Percentiles rank a stretch among this genome's conserved stretches.
phyloP scores from a whole-genome alignment of 2,329 filamentous ascomycete genomes.

The Cladosporium sp. region DNA sequence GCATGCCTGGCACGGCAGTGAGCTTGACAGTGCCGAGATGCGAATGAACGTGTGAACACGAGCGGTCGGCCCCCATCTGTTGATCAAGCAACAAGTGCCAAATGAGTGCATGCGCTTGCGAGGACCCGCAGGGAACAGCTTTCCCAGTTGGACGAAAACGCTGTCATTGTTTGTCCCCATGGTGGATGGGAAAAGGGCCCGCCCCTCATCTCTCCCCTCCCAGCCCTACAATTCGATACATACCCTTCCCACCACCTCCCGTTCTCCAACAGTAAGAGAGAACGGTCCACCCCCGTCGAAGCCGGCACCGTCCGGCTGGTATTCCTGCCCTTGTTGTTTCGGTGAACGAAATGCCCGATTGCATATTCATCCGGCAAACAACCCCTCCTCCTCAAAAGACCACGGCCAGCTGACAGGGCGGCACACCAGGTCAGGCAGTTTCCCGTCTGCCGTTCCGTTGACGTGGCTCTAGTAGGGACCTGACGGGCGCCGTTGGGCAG shows the following conservation, averaged over 20 bases:
- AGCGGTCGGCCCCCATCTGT: too few relatives aligned
- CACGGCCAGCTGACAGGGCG: constrained; percentile 10
- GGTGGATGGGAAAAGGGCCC: constrained; percentile 1
- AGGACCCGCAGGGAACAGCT: background rate
- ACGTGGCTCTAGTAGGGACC: constrained; percentile 10
- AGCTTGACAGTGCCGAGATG: constrained; percentile 7
- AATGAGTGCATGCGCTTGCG: background rate
- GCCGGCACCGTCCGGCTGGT: constrained; percentile 4
- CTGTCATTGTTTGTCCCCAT: background rate
- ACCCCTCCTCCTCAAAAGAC: constrained; percentile 6
- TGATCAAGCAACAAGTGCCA: background rate
- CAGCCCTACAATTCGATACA: too few relatives aligned
- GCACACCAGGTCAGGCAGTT: background rate
- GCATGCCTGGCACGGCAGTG: constrained; percentile 2
- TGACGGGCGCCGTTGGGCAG: constrained; percentile 10
- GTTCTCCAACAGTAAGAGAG: background rate
- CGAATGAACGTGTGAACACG: background rate
- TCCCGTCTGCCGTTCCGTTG: constrained; percentile 12
- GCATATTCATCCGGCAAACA: constrained; percentile 7
- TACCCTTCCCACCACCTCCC: background rate
- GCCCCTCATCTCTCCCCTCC: too few relatives aligned
- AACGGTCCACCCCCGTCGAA: background rate
- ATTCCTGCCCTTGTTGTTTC: constrained; percentile 1
- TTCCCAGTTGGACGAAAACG: too few relatives aligned
- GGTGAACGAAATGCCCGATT: constrained; percentile 6